Evolutionary conservation across 495 filamentous ascomycete species (phyloP).

Genomic region (Bathelium albidoporum): DNA sequence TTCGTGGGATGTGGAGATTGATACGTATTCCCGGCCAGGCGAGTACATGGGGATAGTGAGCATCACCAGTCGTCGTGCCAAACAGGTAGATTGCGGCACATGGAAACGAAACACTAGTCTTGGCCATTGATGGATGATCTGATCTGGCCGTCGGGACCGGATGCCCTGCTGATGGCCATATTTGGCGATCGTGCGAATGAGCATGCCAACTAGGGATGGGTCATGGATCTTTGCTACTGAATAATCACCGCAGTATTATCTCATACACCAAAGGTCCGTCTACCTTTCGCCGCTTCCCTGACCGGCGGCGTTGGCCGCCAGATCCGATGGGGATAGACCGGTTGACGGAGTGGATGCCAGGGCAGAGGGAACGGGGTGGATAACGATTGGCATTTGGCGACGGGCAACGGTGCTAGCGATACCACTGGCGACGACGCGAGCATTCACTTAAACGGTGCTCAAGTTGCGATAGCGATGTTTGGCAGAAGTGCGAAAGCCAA

Average conservation of each 20-base stretch:
- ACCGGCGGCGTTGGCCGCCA: background rate
- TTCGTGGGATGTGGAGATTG: background rate
- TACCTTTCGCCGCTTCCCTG: background rate
- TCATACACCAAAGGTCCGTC: background rate
- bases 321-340: background rate
- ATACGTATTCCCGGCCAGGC: background rate
- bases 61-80: background rate
- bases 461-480: background rate
- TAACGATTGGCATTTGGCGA: background rate
- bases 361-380: no score
- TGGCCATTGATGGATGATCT: constrained; percentile 3
- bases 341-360: background rate
- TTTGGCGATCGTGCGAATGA: background rate
- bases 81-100: background rate
- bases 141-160: background rate
- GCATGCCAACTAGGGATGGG: background rate
- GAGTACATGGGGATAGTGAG: background rate
- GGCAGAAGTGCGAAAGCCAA: background rate
- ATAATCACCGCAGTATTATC: background rate
- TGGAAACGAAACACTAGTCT: background rate
- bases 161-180: background rate
- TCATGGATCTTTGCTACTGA: background rate
- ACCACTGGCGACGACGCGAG: background rate
- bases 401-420: background rate
- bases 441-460: background rate